Evolutionary conservation across 768 basidiomycete species (phyloP).

Genomic region (Chiua virens): DNA sequence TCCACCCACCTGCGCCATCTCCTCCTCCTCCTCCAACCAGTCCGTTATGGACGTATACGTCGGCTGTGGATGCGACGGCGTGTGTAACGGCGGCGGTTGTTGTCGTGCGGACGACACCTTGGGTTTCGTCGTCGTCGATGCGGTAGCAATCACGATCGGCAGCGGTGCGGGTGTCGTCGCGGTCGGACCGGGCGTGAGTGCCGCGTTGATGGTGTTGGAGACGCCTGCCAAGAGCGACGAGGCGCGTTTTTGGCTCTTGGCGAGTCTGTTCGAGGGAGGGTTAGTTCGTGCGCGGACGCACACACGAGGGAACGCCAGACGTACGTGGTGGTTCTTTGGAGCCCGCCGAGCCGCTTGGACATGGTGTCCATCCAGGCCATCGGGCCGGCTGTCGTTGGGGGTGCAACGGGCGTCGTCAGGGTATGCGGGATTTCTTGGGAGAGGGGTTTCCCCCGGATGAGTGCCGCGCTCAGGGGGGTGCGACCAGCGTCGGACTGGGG

Average conservation of each 20-base stretch:
- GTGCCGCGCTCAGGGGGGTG: neutral
- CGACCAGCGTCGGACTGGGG: constrained; percentile 13
- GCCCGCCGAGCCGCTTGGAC: constrained; percentile 59
- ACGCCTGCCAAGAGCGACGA: constrained; percentile 66
- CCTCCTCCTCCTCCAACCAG: constrained; percentile 45
- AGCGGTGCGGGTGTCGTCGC: constrained; percentile 25
- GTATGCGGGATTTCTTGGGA: neutral
- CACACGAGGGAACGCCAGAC: constrained; percentile 29
- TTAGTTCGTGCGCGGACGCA: neutral
- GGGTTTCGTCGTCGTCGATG: neutral
- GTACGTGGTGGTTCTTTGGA: constrained; percentile 55
- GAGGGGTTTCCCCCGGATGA: too few relatives aligned
- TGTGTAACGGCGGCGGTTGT: neutral
- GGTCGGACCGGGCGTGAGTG: constrained; percentile 40
- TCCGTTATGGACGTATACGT: constrained; percentile 12
- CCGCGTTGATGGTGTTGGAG: constrained; percentile 53
- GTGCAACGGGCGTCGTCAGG: neutral
- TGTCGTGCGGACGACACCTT: too few relatives aligned
- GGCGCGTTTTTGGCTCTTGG: constrained; percentile 67
- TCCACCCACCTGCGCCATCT: constrained; percentile 18
- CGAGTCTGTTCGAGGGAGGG: constrained; percentile 43
- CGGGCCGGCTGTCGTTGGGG: constrained; percentile 19
- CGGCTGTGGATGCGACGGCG: neutral
- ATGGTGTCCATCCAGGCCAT: constrained; percentile 56
- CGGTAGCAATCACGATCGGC: neutral